A percentile compares a stretch with the other conserved stretches of the same genome.
Evolutionary conservation across 495 filamentous ascomycete species (phyloP).

Genomic region (Daldinia decipiens): DNA sequence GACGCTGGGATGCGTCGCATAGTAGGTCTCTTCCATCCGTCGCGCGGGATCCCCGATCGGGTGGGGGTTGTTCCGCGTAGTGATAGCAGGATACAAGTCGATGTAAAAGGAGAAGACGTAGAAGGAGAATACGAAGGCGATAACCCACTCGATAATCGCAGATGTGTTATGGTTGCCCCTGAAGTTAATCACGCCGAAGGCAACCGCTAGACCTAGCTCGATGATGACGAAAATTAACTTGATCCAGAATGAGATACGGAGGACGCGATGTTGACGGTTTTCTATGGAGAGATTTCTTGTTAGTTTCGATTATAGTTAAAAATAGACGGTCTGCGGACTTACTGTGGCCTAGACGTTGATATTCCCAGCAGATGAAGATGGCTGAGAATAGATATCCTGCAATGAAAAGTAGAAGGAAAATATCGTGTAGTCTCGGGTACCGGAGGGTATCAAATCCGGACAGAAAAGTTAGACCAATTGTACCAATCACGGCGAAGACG

Average conservation of each 20-base stretch:
- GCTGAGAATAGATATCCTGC: slow-evolving; percentile 82
- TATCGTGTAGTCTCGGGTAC: slow-evolving; percentile 73
- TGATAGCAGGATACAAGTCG: slow-evolving; percentile 82
- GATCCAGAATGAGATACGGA: slow-evolving; percentile 81
- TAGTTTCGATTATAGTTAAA: neutral
- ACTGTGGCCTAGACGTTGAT: slow-evolving; percentile 81
- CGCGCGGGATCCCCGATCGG: slow-evolving; percentile 27
- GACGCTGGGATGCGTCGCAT: slow-evolving; percentile 36
- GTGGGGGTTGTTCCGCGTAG: slow-evolving; percentile 37
- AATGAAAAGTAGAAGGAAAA: slow-evolving; percentile 87
- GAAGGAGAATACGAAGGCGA: slow-evolving; percentile 89
- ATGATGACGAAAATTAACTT: slow-evolving; percentile 84
- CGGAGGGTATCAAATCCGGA: slow-evolving; percentile 82
- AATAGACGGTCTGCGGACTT: slow-evolving; percentile 31
- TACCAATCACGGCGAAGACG: slow-evolving; percentile 78
- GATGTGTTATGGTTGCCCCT: slow-evolving; percentile 61
- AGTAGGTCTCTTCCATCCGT: slow-evolving; percentile 51
- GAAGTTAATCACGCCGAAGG: slow-evolving; percentile 61
- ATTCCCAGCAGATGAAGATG: slow-evolving; percentile 87
- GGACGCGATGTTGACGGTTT: slow-evolving; percentile 75
- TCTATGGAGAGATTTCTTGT: slow-evolving; percentile 48
- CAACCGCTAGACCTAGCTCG: slow-evolving; percentile 79
- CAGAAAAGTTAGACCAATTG: slow-evolving; percentile 80
- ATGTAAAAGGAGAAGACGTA: slow-evolving; percentile 90
- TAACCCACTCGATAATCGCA: slow-evolving; percentile 76